Evolutionary conservation across 23 red algal genomes (phyloP).

Genomic region (Gracilariopsis chorda): DNA sequence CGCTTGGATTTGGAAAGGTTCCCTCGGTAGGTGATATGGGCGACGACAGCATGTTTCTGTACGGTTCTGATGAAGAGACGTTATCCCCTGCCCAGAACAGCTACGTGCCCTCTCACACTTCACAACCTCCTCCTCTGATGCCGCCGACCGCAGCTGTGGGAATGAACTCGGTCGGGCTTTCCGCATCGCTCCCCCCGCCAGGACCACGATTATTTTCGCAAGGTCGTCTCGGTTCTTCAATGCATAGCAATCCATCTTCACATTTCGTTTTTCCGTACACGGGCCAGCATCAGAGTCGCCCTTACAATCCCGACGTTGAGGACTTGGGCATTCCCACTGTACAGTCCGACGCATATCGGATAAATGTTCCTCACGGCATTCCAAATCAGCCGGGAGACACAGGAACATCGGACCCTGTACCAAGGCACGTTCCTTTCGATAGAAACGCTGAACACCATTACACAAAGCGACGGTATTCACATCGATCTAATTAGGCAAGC

Average conservation of each 20-base stretch:
- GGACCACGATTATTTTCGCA: conserved; percentile 32
- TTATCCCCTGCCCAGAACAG: neutral
- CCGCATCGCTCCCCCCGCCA: conserved; percentile 6
- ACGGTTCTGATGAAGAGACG: conserved; percentile 14
- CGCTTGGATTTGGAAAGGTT: neutral
- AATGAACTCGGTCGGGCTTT: conserved; percentile 7
- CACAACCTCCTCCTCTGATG: neutral
- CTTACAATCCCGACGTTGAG: neutral
- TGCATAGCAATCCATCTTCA: conserved; percentile 6
- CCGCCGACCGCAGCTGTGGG: neutral
- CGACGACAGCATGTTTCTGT: conserved; percentile 41
- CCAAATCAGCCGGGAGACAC: neutral
- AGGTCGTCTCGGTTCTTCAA: conserved; percentile 4
- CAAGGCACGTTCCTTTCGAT: neutral
- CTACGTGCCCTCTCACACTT: neutral
- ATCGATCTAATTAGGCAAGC: neutral
- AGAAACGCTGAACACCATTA: neutral
- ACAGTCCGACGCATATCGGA: conserved; percentile 21
- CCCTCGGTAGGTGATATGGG: neutral
- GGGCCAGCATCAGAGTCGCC: neutral
- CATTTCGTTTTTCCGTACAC: conserved; percentile 19
- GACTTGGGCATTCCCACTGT: conserved; percentile 9
- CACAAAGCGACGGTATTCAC: neutral
- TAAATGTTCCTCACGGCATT: neutral
- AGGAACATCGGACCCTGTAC: neutral